Conservation (phyloP, 352 stramenopile genomes). For the Saprolegnia parasitica region DNA sequence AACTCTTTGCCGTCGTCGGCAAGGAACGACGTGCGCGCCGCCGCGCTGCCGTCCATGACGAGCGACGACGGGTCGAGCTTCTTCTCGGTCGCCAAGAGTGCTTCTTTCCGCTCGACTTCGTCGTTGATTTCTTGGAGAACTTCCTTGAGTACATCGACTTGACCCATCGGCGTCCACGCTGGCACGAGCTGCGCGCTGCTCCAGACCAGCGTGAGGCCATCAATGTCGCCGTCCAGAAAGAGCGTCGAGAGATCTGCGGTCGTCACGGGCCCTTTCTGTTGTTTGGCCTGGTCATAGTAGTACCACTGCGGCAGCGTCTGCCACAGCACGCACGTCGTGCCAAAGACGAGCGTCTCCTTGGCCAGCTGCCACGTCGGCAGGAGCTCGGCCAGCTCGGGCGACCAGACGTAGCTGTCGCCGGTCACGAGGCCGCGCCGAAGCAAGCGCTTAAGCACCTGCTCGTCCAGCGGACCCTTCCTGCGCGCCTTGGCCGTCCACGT, state of each 20-base stretch:
- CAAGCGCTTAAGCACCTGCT: constrained; percentile 58
- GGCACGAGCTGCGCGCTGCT: constrained; percentile 36
- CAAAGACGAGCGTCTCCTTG: constrained; percentile 34
- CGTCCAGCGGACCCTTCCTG: constrained; percentile 65
- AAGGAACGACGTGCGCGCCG: constrained; percentile 29
- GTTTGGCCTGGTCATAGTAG: constrained; percentile 46
- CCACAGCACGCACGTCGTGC: constrained; percentile 43
- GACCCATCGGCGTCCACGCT: constrained; percentile 54
- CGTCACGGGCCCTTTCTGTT: constrained; percentile 39
- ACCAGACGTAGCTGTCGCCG: constrained; percentile 68
- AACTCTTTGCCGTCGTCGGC: constrained; percentile 69
- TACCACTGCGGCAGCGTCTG: constrained; percentile 55
- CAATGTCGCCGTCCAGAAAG: constrained; percentile 60
- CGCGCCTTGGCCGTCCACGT: constrained; percentile 54
- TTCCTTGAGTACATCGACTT: constrained; percentile 56
- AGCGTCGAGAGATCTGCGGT: constrained; percentile 53
- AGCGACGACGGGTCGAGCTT: constrained; percentile 29
- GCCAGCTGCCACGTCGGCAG: constrained; percentile 36
- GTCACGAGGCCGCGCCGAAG: constrained; percentile 56
- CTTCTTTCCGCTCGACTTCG: constrained; percentile 49
- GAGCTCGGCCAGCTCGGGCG: constrained; percentile 42
- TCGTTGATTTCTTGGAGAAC: constrained; percentile 66
- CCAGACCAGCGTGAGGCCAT: constrained; percentile 74
- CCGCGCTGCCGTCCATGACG: constrained; percentile 1
- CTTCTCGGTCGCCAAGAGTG: constrained; percentile 43